Conservation (phyloP, 2,329 filamentous ascomycete species). For the Zalaria obscura region DNA sequence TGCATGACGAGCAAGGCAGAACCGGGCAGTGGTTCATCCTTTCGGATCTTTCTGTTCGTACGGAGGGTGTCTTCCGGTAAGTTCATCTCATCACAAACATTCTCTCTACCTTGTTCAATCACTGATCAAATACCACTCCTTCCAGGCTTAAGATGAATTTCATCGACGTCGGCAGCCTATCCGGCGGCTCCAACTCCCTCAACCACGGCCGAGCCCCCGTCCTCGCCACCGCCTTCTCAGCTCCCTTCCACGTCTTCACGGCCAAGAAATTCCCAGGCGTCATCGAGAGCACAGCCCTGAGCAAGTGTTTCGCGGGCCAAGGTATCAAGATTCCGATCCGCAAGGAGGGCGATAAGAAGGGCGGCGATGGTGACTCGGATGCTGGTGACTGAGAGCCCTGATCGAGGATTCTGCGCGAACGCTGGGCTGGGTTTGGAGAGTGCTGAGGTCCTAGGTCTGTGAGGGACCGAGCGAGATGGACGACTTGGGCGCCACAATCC, state of each 20-base stretch:
- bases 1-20: constrained; percentile 65
- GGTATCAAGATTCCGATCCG: constrained; percentile 95
- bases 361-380: constrained; percentile 22
- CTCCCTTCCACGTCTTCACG: constrained; percentile 83
- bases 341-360: constrained; percentile 55
- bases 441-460: no score
- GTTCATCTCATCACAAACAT: constrained; percentile 10
- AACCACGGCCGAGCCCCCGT: constrained; percentile 69
- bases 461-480: no score
- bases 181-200: constrained; percentile 32
- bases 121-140: constrained; percentile 7
- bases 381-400: no score
- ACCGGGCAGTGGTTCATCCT: constrained; percentile 94
- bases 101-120: background rate
- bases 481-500: no score
- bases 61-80: constrained; percentile 81
- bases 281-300: constrained; percentile 80
- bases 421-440: no score
- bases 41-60: constrained; percentile 87
- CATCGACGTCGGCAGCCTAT: constrained; percentile 59
- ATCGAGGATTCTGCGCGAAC: no score
- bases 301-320: constrained; percentile 84
- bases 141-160: constrained; percentile 56
- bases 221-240: constrained; percentile 72
- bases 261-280: constrained; percentile 98